Evolutionary conservation across 345 rosid species (phyloP), one percentile per base, ranked within the genome.

Genomic region (Theobroma cacao): DNA sequence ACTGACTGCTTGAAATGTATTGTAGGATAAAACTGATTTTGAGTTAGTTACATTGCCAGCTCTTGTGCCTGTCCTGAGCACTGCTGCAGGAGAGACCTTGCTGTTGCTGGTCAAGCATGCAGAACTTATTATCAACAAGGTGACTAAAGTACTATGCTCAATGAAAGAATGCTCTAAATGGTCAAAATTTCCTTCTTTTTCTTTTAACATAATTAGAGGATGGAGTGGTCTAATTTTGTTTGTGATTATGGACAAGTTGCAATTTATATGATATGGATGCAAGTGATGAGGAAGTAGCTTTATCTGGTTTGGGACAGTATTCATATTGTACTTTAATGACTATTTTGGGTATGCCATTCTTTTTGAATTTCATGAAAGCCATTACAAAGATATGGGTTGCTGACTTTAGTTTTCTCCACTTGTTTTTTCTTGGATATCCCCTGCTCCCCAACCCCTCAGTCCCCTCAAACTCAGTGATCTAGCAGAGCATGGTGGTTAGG

Each of bases 81-180:
- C 91, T 80, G 99, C 99, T 58, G 82, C 97, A 1, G 98, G 99
- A 2, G 99, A 96, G 86, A 90, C 99, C 40, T 75, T 94, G 60
- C 88, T 96, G 82, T 82, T 96, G 86, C 95, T 96, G 83, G 90
- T 94, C 79, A 94, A 90, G 89, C 91, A 88, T 58, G 94, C 97
- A n/a, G 98, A 96, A 70, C 95, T 92, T 84, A 94, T 96, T 70
- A 89, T 82, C 74, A 91, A 84, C 87, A 96, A 94, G 98, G 98
- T 92, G 87, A 81, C 64, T 24, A 77, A 69, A 67, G 45, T 31
- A 67, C 72, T 18, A 18, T 63, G 43, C 60, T 40, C 40, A 53
- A 8, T 52, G 30, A 52, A 66, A 62, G 8, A 61, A n/a, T 62
- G 72, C 62, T 67, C 30, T 55, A 8, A 20, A 47, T 11, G 45